Base-by-base conservation (phyloP, 1,284 basidiomycete species). In the Cryptococcus deneoformans region DNA sequence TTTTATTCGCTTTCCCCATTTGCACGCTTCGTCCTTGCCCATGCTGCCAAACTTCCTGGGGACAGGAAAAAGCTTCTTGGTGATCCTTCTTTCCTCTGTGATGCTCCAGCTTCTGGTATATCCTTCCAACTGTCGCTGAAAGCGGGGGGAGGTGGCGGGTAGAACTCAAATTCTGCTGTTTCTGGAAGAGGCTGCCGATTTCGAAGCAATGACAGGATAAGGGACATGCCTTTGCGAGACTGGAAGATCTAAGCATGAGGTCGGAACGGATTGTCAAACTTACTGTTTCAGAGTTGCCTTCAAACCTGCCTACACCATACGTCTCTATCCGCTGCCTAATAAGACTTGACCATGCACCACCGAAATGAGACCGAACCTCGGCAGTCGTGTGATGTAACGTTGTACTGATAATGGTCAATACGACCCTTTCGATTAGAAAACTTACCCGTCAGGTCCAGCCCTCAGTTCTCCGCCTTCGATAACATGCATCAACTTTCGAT, bases 401-500 rank as follows among this genome's bases (percentile, higher is more conserved):
- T 12, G 65, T 62, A 1, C 67, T 69, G 20, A 2, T n/a, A 8
- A 20, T 35, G 16, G 12, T 44, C 3, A 44, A 20, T 20, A n/a
- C 43, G 24, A 42, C 5, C 8, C 24, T 16, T 45, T 8, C 35
- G 24, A 12, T 14, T n/a, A 40, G 6, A 36, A 51, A 39, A 72
- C 73, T 66, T 52, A 74, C 74, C 69, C 67, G 50, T 62, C 58
- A 0, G 70, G 64, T 1, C 70, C 71, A n/a, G 72, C 71, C 35
- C 62, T 62, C 42, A 78, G 63, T 50, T 75, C 70, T 1, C 68
- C 72, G 2, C 71, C 69, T 54, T 78, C 77, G 14, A 76, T 65
- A 12, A 77, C 72, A 62, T 77, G 73, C 75, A 78, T 77, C 60
- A 77, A 70, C 62, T 77, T 77, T 55, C 72, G 70, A 57, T 75